Evolutionary conservation across 2,329 filamentous ascomycete genomes (phyloP).

Genomic region (Ceratocystis ficicola): DNA sequence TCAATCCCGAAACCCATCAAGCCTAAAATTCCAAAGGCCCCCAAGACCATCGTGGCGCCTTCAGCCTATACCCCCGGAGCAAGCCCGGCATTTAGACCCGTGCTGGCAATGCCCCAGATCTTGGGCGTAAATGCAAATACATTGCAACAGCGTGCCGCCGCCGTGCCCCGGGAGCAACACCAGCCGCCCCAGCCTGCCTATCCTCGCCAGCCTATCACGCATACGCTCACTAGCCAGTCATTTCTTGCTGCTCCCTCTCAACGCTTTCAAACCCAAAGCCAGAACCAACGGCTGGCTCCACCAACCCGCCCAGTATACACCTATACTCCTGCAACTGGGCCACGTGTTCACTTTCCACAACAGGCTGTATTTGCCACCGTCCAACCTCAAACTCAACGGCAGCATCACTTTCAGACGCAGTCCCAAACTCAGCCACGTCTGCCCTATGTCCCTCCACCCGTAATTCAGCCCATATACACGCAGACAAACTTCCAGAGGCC

Average conservation of each 20-base stretch:
- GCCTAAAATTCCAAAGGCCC: conserved; percentile 25
- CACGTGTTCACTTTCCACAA: not conserved
- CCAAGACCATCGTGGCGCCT: not conserved
- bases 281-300: not conserved
- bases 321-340: not conserved
- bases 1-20: conserved; percentile 47
- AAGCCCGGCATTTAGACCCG: not conserved
- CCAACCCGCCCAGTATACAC: conserved; percentile 2
- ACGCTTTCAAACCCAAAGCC: not conserved
- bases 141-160: not conserved
- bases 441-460: not conserved
- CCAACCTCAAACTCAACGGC: conserved; percentile 8
- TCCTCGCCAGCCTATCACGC: not conserved
- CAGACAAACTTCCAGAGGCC: not conserved
- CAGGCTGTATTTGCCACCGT: not conserved
- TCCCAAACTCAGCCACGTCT: not conserved
- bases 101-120: not conserved
- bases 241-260: conserved; percentile 2
- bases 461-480: not conserved
- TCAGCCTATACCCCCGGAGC: not conserved
- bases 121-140: not conserved
- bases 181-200: not conserved
- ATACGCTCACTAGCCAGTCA: not conserved
- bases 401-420: not conserved
- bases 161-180: not conserved